Evolutionary conservation across 768 basidiomycete species (phyloP), one percentile per base, ranked within the genome.

Genomic region (Rhodotorula kratochvilovae): DNA sequence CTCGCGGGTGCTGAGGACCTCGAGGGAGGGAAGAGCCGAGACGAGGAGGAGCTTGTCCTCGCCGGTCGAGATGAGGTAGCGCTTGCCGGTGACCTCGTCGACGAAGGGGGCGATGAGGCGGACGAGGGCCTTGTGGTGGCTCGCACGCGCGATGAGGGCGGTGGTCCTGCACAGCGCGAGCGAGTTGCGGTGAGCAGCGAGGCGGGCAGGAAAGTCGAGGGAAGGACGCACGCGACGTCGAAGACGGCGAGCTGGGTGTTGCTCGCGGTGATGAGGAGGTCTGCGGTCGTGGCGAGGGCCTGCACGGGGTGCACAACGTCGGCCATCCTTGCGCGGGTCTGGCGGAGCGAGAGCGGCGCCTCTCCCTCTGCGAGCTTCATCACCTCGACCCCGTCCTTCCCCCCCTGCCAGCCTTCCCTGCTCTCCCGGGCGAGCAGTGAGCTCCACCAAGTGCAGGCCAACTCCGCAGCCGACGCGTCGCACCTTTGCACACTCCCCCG

Each of bases 1-100:
- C 71, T 90, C 88, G 57, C 91, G 84, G 69, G 85, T 82, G 77
- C 84, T 90, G 58, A 87, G 72, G 17, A 88, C 78, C 69, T 83
- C 81, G 72, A 90, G 79, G 1, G 81, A 80, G 5, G 85, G 85
- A 13, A 91, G 75, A 39, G 84, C 82, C 88, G 90, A 93, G 17
- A 95, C 83, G 73, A 85, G 88, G 76, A 98, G 81, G 63, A 80
- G 80, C 81, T 98, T 98, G 80, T 93, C 90, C 64, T 95, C 92
- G 16, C 78, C 78, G 15, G 86, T 87, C 4, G 88, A 89, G 10
- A 86, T 85, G 25, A 92, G 80, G 70, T 78, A 71, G 10, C 15
- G 15, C 19, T 33, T 27, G 12, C 27, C 16, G 23, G 58, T 36
- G 21, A 15, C 33, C 1, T 23, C 0, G 42, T 66, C 66, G 21